Percentiles rank a stretch among this genome's conserved stretches.
These are phyloP conservation scores for Suillus americanus DNA, from an alignment of 768 basidiomycete species.

Conservation along the genomic window DNA sequence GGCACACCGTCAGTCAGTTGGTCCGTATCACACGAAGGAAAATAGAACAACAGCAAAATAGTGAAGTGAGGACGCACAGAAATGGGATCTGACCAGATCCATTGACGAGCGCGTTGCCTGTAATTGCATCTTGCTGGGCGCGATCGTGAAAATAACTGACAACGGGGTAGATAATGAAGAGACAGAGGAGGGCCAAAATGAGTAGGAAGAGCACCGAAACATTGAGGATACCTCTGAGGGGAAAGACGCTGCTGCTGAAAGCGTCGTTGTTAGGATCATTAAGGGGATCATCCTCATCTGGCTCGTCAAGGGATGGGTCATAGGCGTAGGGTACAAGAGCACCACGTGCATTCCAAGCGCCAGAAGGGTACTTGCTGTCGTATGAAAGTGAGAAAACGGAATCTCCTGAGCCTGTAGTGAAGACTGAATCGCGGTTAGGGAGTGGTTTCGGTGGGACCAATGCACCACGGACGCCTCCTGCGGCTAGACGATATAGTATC, in stretches of 20 bases:
- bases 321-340: slow-evolving; percentile 67
- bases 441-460: slow-evolving; percentile 33
- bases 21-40: slow-evolving; percentile 12
- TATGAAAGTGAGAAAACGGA: slow-evolving; percentile 47
- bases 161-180: slow-evolving; percentile 87
- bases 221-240: slow-evolving; percentile 61
- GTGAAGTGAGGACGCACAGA: slow-evolving; percentile 33
- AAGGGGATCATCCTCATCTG: slow-evolving; percentile 74
- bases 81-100: slow-evolving; percentile 65
- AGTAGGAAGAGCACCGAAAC: slow-evolving; percentile 66
- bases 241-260: slow-evolving; percentile 25
- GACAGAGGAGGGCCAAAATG: slow-evolving; percentile 55
- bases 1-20: background rate
- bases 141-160: slow-evolving; percentile 47
- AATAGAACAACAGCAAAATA: background rate
- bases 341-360: slow-evolving; percentile 28
- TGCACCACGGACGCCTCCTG: slow-evolving; percentile 32
- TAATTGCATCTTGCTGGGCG: slow-evolving; percentile 43
- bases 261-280: slow-evolving; percentile 55
- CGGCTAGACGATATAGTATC: slow-evolving; percentile 62
- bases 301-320: slow-evolving; percentile 59
- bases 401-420: slow-evolving; percentile 51
- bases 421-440: slow-evolving; percentile 39
- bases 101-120: slow-evolving; percentile 68
- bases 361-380: slow-evolving; percentile 67